phyloP scores from a whole-genome alignment of 352 stramenopile genomes.

The Phytophthora quininea region DNA sequence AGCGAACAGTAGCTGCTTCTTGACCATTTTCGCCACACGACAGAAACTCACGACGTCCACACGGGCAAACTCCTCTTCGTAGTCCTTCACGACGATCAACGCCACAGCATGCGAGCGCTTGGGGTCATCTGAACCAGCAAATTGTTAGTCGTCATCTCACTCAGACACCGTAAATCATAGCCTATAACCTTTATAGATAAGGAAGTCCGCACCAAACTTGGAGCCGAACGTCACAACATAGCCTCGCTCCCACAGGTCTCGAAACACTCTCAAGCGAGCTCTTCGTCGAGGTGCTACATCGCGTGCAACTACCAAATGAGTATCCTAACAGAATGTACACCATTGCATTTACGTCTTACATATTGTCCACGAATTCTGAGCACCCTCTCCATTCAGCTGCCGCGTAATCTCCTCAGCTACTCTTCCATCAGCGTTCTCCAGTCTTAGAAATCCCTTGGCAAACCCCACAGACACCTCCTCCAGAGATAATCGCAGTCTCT shows the following conservation, averaged over 20 bases:
- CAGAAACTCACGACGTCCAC: conserved; percentile 69
- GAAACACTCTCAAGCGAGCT: conserved; percentile 56
- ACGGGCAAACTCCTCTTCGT: conserved; percentile 45
- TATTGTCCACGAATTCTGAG: conserved; percentile 15
- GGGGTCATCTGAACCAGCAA: conserved; percentile 38
- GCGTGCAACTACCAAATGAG: conserved; percentile 6
- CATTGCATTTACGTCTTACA: neutral
- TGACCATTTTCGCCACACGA: conserved; percentile 78
- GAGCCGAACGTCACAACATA: conserved; percentile 76
- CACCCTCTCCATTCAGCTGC: conserved; percentile 12
- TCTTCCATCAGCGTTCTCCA: conserved; percentile 17
- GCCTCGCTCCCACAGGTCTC: conserved; percentile 66
- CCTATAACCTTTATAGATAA: conserved; percentile 74
- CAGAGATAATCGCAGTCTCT: conserved; percentile 45
- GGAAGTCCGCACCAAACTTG: conserved; percentile 85
- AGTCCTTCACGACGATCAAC: conserved; percentile 57
- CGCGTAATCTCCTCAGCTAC: conserved; percentile 14
- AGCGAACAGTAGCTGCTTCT: conserved; percentile 65
- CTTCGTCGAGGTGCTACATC: conserved; percentile 26
- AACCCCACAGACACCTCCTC: conserved; percentile 57
- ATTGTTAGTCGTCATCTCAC: neutral
- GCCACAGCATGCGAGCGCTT: conserved; percentile 51
- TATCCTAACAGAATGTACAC: neutral
- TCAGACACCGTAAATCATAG: neutral
- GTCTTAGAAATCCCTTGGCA: conserved; percentile 38